Percentiles rank a stretch among this genome's conserved stretches.
Conservation (phyloP, 2,329 filamentous ascomycete species). For the Cadophora sp. region DNA sequence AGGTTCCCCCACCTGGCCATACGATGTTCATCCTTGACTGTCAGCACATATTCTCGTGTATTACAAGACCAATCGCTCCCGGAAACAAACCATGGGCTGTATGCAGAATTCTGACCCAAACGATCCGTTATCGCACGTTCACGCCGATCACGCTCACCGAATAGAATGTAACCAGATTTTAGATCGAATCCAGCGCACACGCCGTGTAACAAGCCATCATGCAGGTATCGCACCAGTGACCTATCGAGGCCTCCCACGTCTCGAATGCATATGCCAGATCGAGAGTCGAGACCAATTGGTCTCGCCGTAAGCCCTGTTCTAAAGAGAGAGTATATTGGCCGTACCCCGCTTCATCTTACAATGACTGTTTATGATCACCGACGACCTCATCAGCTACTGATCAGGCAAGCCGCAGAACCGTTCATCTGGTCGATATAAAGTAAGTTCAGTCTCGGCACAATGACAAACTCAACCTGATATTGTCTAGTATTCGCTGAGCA, state of each 20-base stretch:
- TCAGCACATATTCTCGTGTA: neutral
- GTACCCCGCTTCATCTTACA: neutral
- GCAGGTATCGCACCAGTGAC: neutral
- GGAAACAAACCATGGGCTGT: neutral
- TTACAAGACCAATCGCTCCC: neutral
- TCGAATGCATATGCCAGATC: neutral
- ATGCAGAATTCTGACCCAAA: neutral
- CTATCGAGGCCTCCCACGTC: slow-evolving; percentile 3
- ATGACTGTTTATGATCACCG: neutral
- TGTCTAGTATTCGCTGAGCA: neutral
- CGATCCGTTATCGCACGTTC: neutral
- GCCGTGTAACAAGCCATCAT: slow-evolving; percentile 3
- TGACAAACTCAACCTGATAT: neutral
- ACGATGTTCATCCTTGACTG: neutral
- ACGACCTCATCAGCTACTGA: neutral
- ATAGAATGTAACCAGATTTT: neutral
- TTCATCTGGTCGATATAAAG: neutral
- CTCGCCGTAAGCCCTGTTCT: neutral
- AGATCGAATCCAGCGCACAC: neutral
- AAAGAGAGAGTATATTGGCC: neutral
- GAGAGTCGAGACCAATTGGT: too few species aligned
- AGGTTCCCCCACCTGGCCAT: neutral
- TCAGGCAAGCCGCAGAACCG: neutral
- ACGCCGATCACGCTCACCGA: neutral
- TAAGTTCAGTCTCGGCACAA: neutral